Evolutionary conservation across 257 asterid species (phyloP).

Genomic region (Coffea canephora): DNA sequence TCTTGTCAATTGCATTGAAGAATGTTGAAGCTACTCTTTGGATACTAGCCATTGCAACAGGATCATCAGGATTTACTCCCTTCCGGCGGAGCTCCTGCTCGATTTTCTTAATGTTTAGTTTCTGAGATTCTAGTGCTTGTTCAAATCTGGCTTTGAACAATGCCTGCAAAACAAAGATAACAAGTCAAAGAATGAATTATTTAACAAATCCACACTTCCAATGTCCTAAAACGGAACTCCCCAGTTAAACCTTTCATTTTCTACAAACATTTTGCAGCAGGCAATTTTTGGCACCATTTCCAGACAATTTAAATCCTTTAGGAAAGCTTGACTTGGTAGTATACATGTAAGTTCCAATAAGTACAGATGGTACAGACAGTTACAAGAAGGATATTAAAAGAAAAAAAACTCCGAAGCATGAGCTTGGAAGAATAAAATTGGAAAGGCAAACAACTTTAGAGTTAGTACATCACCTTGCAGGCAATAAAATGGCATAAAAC

Average conservation of each 20-base stretch:
- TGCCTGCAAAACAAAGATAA: slow-evolving; percentile 54
- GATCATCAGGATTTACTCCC: slow-evolving; percentile 94
- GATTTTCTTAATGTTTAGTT: slow-evolving; percentile 79
- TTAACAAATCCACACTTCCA: slow-evolving; percentile 1
- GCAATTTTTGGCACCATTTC: background rate
- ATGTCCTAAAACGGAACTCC: background rate
- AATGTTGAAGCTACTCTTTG: slow-evolving; percentile 97
- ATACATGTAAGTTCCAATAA: background rate
- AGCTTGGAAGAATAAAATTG: background rate
- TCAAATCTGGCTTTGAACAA: slow-evolving; percentile 90
- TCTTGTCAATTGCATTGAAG: slow-evolving; percentile 93
- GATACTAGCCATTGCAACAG: slow-evolving; percentile 98
- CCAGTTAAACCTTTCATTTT: background rate
- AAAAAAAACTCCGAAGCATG: background rate
- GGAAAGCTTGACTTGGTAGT: background rate
- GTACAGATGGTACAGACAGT: background rate
- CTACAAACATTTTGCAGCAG: no score
- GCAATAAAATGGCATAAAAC: background rate
- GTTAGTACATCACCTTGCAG: background rate
- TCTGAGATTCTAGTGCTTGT: slow-evolving; percentile 97
- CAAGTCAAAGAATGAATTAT: slow-evolving; percentile 8
- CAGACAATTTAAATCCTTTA: background rate
- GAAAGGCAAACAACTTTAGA: background rate
- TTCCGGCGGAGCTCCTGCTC: slow-evolving; percentile 90
- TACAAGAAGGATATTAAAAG: background rate